These are phyloP conservation scores for Clitopilus passeckerianus DNA, from an alignment of 768 basidiomycete species.

Conservation along the genomic window DNA sequence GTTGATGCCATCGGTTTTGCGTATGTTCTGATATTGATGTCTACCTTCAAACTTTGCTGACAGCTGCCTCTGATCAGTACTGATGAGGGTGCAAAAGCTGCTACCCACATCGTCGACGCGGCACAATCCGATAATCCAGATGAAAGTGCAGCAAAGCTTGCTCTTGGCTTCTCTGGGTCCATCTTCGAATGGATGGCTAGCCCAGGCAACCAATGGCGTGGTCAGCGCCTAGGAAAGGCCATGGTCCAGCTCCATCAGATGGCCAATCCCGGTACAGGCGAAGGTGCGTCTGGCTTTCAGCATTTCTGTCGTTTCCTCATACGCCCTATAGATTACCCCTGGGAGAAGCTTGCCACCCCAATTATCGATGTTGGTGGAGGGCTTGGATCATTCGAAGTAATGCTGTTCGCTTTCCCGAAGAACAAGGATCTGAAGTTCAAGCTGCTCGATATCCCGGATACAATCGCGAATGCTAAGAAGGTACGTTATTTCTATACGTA, in stretches of 20 bases:
- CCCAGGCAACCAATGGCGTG: conserved; percentile 1
- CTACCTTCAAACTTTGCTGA: not conserved
- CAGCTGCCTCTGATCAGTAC: not conserved
- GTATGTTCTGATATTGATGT: not conserved
- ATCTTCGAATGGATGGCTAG: conserved; percentile 3
- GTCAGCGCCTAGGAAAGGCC: not conserved
- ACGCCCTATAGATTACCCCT: not conserved
- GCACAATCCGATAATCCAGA: not conserved
- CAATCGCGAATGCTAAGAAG: not conserved
- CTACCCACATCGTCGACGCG: not conserved
- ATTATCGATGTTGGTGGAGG: conserved; percentile 1
- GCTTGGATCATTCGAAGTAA: not conserved
- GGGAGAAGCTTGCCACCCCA: not conserved
- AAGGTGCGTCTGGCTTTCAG: not conserved
- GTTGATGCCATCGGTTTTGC: not conserved
- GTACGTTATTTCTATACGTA: not conserved
- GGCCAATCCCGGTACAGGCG: not conserved
- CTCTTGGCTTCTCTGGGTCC: not conserved
- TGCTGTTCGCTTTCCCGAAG: not conserved
- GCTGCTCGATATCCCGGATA: not conserved
- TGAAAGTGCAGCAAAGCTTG: not conserved
- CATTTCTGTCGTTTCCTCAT: not conserved
- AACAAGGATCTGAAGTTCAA: not conserved
- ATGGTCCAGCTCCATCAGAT: not conserved
- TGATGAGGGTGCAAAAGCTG: not conserved